A percentile compares a stretch with the other conserved stretches of the same genome.
Evolutionary conservation across 805 yeast genomes (phyloP).

Genomic region (Candida alai): DNA sequence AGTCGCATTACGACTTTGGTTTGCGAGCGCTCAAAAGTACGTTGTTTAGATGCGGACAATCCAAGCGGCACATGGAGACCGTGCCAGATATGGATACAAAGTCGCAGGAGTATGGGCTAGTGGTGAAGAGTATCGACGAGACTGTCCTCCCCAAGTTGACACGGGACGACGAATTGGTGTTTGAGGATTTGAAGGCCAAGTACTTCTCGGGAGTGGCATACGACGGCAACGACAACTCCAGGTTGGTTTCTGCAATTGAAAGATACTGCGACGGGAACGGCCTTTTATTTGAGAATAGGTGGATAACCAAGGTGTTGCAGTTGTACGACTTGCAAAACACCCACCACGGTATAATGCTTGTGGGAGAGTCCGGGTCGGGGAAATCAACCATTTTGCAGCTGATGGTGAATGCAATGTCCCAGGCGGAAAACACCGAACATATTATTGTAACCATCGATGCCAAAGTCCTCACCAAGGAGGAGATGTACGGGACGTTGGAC

Average conservation of each 20-base stretch:
- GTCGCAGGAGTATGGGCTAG: slow-evolving; percentile 24
- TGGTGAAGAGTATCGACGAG: slow-evolving; percentile 54
- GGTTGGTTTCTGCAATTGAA: slow-evolving; percentile 22
- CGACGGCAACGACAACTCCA: slow-evolving; percentile 18
- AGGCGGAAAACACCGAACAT: slow-evolving; percentile 32
- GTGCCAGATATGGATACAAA: slow-evolving; percentile 7
- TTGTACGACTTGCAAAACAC: slow-evolving; percentile 55
- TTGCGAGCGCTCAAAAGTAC: slow-evolving; percentile 73
- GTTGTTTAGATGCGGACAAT: slow-evolving; percentile 53
- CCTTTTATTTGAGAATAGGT: slow-evolving; percentile 29
- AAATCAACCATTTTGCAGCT: slow-evolving; percentile 55
- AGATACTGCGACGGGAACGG: slow-evolving; percentile 29
- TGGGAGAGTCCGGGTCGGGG: slow-evolving; percentile 75
- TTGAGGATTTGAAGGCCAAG: slow-evolving; percentile 19
- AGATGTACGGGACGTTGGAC: slow-evolving; percentile 69
- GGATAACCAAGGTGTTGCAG: slow-evolving; percentile 58
- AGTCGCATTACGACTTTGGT: slow-evolving; percentile 87
- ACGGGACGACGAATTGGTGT: slow-evolving; percentile 45
- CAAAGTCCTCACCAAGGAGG: slow-evolving; percentile 64
- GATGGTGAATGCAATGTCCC: slow-evolving; percentile 43
- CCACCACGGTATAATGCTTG: slow-evolving; percentile 77
- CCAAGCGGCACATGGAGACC: slow-evolving; percentile 23
- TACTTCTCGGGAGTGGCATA: slow-evolving; percentile 24
- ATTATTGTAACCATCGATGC: slow-evolving; percentile 59
- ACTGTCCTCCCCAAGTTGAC: slow-evolving; percentile 67